Conservation (phyloP, 768 basidiomycete species). For the Psilocybe sp. region DNA sequence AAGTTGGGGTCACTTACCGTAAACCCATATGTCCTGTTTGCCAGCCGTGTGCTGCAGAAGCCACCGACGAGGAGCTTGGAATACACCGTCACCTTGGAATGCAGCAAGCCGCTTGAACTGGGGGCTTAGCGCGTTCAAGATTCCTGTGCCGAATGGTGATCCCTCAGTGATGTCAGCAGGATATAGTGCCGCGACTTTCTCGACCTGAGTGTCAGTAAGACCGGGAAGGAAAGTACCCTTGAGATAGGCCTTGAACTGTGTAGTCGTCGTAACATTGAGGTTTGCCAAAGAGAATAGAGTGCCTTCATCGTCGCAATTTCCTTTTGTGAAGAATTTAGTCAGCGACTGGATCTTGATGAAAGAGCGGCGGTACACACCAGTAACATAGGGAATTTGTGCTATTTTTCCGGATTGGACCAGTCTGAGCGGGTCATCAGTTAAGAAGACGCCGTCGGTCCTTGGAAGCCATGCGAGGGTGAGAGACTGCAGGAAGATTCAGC, state of each 20-base stretch:
- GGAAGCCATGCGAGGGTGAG: slow-evolving; percentile 44
- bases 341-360: neutral
- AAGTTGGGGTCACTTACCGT: slow-evolving; percentile 23
- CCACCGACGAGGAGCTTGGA: slow-evolving; percentile 46
- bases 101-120: slow-evolving; percentile 46
- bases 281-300: slow-evolving; percentile 45
- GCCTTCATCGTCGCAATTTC: slow-evolving; percentile 41
- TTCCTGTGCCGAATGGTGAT: slow-evolving; percentile 51
- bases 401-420: slow-evolving; percentile 42
- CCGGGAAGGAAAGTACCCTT: slow-evolving; percentile 25
- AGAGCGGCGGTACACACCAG: neutral
- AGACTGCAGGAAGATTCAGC: slow-evolving; percentile 2
- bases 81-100: slow-evolving; percentile 42
- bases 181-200: slow-evolving; percentile 26
- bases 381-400: slow-evolving; percentile 37
- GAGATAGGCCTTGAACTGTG: slow-evolving; percentile 13
- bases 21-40: slow-evolving; percentile 39
- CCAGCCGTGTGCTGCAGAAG: slow-evolving; percentile 33
- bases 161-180: slow-evolving; percentile 37
- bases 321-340: slow-evolving; percentile 1
- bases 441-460: slow-evolving; percentile 46
- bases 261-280: slow-evolving; percentile 41
- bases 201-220: slow-evolving; percentile 20
- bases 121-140: slow-evolving; percentile 39
- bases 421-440: slow-evolving; percentile 40